A percentile compares a stretch with the other conserved stretches of the same genome.
These are phyloP conservation scores for Didymella exigua DNA, from an alignment of 2,329 filamentous ascomycete genomes.

Conservation along the genomic window DNA sequence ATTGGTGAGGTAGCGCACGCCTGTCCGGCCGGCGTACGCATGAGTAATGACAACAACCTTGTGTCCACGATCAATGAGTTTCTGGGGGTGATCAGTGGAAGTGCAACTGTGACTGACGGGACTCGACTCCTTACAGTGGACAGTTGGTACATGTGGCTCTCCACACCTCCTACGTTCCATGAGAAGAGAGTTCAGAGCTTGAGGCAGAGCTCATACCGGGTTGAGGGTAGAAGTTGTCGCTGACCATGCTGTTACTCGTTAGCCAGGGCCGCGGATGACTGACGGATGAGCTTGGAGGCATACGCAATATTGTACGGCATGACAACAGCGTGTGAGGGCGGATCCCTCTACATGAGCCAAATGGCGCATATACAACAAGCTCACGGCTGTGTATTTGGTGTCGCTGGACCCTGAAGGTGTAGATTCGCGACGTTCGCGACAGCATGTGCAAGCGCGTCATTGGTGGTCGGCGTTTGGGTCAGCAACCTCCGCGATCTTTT, in stretches of 20 bases:
- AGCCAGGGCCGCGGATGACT: conserved; percentile 7
- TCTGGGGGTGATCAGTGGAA: conserved; percentile 55
- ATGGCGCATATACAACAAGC: conserved; percentile 27
- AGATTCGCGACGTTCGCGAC: conserved; percentile 1
- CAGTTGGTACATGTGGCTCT: conserved; percentile 98
- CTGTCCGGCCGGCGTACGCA: conserved; percentile 87
- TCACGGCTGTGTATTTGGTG: not conserved
- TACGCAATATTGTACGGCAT: conserved; percentile 76
- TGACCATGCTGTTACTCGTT: conserved; percentile 73
- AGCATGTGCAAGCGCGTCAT: conserved; percentile 21
- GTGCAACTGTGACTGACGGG: not conserved
- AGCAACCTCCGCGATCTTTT: conserved; percentile 18
- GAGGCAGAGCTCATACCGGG: conserved; percentile 60
- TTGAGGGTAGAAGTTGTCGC: conserved; percentile 99
- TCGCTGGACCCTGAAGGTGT: not conserved
- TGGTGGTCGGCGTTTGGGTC: conserved; percentile 32
- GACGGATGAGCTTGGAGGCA: conserved; percentile 33
- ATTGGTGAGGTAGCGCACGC: conserved; percentile 94
- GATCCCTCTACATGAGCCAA: conserved; percentile 20
- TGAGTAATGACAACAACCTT: conserved; percentile 98
- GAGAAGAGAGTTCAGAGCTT: conserved; percentile 21
- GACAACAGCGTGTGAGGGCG: conserved; percentile 29
- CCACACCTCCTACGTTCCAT: conserved; percentile 70
- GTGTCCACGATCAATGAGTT: conserved; percentile 95
- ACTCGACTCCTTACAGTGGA: conserved; percentile 64